Percentiles rank a stretch among this genome's conserved stretches.
phyloP scores from a whole-genome alignment of 495 filamentous ascomycete species.

The Hyaloscypha finlandica region DNA sequence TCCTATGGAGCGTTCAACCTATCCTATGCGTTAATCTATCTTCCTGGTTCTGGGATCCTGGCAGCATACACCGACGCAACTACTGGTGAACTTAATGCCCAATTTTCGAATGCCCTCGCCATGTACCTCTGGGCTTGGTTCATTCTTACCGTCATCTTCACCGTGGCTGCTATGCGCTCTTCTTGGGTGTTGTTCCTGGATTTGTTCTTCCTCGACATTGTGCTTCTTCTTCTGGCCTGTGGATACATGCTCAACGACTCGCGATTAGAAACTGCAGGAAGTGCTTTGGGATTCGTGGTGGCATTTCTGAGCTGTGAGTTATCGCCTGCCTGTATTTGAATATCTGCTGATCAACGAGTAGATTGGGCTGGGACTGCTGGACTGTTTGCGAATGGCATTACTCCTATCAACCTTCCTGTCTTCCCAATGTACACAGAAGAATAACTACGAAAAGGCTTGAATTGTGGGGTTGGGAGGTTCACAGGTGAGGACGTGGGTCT shows the following conservation, averaged over 20 bases:
- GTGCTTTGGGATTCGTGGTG: conserved; percentile 36
- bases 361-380: conserved; percentile 19
- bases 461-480: neutral
- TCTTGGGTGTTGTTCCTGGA: conserved; percentile 36
- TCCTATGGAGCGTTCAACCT: conserved; percentile 43
- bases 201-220: conserved; percentile 35
- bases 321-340: neutral
- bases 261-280: conserved; percentile 28
- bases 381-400: conserved; percentile 14
- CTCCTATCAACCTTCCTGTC: conserved; percentile 13
- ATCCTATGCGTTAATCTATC: conserved; percentile 40
- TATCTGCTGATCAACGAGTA: neutral
- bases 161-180: conserved; percentile 37
- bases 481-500: neutral
- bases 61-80: conserved; percentile 35
- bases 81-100: conserved; percentile 27
- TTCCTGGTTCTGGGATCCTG: conserved; percentile 40
- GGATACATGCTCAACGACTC: conserved; percentile 35
- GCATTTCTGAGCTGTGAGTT: conserved; percentile 37
- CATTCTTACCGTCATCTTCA: conserved; percentile 42
- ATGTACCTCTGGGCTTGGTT: conserved; percentile 44
- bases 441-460: neutral
- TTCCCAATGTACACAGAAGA: conserved; percentile 17
- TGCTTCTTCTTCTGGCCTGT: conserved; percentile 34
- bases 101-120: conserved; percentile 39